phyloP scores from a whole-genome alignment of 768 basidiomycete genomes.

The Coprinopsis marcescibilis region DNA sequence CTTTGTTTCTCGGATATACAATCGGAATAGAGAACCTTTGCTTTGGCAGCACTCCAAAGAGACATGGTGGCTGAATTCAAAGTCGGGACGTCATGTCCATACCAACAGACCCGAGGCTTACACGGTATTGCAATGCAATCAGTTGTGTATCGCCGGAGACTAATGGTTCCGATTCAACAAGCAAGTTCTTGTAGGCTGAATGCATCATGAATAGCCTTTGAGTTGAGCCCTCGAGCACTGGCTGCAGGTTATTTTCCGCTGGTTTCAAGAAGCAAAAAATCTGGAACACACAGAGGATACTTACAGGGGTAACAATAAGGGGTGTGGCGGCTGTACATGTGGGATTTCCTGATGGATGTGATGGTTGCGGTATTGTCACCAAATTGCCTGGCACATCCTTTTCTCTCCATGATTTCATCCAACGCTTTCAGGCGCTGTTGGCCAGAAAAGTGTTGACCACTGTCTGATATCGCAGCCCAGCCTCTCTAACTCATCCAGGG shows the following conservation, averaged over 20 bases:
- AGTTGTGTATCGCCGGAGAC: no score
- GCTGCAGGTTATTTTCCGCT: no score
- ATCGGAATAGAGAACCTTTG: conserved; percentile 15
- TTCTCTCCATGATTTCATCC: conserved; percentile 6
- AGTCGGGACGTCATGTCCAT: background rate
- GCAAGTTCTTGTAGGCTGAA: background rate
- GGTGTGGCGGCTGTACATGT: conserved; percentile 9
- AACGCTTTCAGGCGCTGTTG: background rate
- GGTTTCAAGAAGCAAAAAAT: no score
- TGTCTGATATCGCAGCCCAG: background rate
- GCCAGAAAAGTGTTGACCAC: conserved; percentile 2
- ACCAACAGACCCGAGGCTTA: background rate
- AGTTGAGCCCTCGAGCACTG: no score
- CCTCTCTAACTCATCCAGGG: background rate
- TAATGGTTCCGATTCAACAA: background rate
- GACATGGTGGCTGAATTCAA: conserved; percentile 27
- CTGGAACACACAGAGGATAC: no score
- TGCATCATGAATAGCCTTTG: no score
- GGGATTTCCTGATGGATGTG: conserved; percentile 6
- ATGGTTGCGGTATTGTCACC: conserved; percentile 10
- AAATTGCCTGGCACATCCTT: conserved; percentile 2
- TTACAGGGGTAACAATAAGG: no score
- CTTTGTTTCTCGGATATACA: background rate
- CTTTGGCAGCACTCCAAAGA: conserved; percentile 56
- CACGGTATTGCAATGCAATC: no score